Evolutionary conservation across 1,284 basidiomycete species (phyloP).

Genomic region (Apiotrichum akiyoshidainum): DNA sequence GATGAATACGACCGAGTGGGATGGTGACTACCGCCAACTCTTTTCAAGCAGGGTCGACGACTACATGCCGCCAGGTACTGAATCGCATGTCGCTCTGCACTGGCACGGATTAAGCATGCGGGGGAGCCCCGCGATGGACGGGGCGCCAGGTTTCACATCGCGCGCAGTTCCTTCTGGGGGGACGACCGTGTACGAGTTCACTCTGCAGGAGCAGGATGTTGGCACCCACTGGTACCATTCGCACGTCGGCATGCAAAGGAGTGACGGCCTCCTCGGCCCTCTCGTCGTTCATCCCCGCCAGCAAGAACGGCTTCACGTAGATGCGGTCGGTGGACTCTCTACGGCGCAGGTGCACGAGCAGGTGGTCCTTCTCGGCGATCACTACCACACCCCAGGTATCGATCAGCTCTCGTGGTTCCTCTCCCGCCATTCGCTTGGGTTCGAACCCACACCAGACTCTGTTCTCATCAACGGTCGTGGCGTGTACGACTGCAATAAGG

Average conservation of each 20-base stretch:
- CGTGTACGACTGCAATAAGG: neutral
- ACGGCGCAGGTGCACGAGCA: slow-evolving; percentile 19
- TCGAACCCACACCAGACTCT: neutral
- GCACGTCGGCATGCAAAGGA: slow-evolving; percentile 30
- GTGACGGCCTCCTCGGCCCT: slow-evolving; percentile 30
- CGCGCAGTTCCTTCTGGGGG: slow-evolving; percentile 56
- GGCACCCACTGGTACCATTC: slow-evolving; percentile 38
- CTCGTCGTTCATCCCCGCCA: slow-evolving; percentile 24
- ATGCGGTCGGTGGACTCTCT: too few species aligned
- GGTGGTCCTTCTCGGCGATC: slow-evolving; percentile 19
- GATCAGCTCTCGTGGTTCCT: neutral
- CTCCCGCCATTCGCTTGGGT: neutral
- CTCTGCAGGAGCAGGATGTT: slow-evolving; percentile 19
- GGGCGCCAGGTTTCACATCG: slow-evolving; percentile 29
- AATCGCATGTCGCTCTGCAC: slow-evolving; percentile 11
- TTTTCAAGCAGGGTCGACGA: neutral
- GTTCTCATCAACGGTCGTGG: neutral
- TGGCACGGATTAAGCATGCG: slow-evolving; percentile 36
- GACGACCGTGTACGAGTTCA: slow-evolving; percentile 53
- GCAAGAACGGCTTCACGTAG: too few species aligned
- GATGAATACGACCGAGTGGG: slow-evolving; percentile 8
- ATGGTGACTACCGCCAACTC: neutral
- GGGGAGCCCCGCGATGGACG: slow-evolving; percentile 13
- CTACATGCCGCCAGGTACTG: neutral
- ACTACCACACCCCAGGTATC: slow-evolving; percentile 20